Percentiles rank a stretch among this genome's conserved stretches.
Conservation (phyloP, 2,329 filamentous ascomycete species). For the Cladophialophora psammophila region DNA sequence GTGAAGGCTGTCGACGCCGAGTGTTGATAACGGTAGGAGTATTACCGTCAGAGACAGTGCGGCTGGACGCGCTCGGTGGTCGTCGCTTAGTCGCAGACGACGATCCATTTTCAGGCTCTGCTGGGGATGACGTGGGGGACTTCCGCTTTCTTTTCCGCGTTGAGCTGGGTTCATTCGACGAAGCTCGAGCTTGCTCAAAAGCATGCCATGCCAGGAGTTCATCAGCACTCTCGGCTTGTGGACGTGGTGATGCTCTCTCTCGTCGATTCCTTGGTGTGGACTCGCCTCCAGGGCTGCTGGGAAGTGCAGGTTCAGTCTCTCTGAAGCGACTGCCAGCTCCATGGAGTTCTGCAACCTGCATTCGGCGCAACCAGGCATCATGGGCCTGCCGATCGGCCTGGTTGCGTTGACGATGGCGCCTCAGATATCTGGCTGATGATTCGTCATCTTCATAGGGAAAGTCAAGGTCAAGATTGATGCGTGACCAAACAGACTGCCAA, state of each 20-base stretch:
- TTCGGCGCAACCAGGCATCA: conserved; percentile 80
- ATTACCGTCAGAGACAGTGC: conserved; percentile 25
- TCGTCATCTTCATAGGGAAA: conserved; percentile 82
- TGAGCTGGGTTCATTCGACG: conserved; percentile 59
- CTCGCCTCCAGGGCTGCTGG: conserved; percentile 27
- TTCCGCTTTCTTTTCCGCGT: conserved; percentile 75
- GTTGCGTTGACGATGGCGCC: conserved; percentile 57
- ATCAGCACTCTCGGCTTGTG: conserved; percentile 75
- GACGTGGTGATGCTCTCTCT: conserved; percentile 49
- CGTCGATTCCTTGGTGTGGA: conserved; percentile 50
- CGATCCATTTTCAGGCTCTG: conserved; percentile 60
- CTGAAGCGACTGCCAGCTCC: conserved; percentile 75
- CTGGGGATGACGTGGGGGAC: conserved; percentile 75
- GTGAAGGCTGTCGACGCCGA: conserved; percentile 39
- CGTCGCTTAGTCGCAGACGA: conserved; percentile 37
- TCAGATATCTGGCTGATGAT: conserved; percentile 63
- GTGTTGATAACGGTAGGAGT: conserved; percentile 30
- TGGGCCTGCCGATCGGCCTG: conserved; percentile 65
- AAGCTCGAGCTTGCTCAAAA: conserved; percentile 82
- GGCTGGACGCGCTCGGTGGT: conserved; percentile 32
- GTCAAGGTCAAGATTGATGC: conserved; percentile 78
- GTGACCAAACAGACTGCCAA: conserved; percentile 89
- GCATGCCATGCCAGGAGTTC: conserved; percentile 88
- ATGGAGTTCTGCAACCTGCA: conserved; percentile 80
- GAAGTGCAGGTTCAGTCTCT: conserved; percentile 68